A percentile compares a stretch with the other conserved stretches of the same genome.
Conservation (phyloP, 768 basidiomycete genomes). For the Holtermanniella nyarrowii region DNA sequence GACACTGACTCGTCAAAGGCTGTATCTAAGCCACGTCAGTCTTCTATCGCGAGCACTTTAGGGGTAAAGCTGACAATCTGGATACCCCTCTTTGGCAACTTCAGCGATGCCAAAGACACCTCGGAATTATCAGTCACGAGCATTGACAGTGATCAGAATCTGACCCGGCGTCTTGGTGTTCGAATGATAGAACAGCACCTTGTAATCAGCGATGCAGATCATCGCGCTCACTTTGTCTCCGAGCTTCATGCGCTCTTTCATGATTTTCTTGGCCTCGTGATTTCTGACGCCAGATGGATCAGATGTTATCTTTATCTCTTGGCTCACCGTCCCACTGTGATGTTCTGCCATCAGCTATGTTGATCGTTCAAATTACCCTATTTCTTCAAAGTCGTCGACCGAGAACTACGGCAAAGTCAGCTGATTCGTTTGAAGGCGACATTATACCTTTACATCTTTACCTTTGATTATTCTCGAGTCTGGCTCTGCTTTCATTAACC, state of each 20-base stretch:
- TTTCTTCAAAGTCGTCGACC: constrained; percentile 38
- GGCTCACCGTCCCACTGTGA: constrained; percentile 38
- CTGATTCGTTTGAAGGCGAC: not conserved
- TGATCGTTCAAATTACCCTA: constrained; percentile 19
- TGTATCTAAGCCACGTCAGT: constrained; percentile 51
- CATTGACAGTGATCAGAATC: not conserved
- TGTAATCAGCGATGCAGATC: not conserved
- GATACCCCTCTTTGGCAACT: constrained; percentile 76
- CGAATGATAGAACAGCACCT: constrained; percentile 40
- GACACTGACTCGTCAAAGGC: constrained; percentile 71
- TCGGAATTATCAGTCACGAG: not conserved
- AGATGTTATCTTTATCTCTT: not conserved
- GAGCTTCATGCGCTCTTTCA: constrained; percentile 38
- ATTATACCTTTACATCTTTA: constrained; percentile 41
- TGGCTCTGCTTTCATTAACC: constrained; percentile 42
- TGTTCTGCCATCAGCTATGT: constrained; percentile 4
- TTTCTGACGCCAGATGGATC: constrained; percentile 19
- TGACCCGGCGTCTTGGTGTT: constrained; percentile 33
- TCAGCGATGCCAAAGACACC: constrained; percentile 42
- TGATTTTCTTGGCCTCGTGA: constrained; percentile 39
- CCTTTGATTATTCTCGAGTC: constrained; percentile 40
- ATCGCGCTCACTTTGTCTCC: constrained; percentile 30
- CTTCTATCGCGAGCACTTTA: not conserved
- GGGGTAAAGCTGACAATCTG: constrained; percentile 59
- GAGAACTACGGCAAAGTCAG: no score